phyloP scores from a whole-genome alignment of 2,329 filamentous ascomycete genomes.

The Exophiala aquamarina region DNA sequence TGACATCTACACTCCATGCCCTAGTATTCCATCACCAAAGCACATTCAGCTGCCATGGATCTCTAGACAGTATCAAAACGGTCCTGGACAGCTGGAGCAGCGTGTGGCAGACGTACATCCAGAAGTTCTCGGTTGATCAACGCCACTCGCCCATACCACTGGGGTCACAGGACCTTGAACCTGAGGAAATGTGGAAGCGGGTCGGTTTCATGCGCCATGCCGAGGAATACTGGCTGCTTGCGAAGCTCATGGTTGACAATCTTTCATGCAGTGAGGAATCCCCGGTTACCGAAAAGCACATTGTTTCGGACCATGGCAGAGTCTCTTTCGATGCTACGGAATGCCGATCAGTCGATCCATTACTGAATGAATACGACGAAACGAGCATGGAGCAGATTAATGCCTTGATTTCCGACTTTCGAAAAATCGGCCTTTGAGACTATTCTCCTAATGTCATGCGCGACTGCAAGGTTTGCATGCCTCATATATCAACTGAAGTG shows the following conservation, averaged over 20 bases:
- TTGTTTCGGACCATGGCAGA: constrained; percentile 3
- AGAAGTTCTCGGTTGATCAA: not conserved
- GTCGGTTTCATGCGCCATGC: constrained; percentile 36
- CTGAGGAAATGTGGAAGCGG: constrained; percentile 36
- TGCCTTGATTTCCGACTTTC: constrained; percentile 38
- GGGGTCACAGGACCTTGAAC: constrained; percentile 14
- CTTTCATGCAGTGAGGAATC: constrained; percentile 15
- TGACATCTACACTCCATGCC: constrained; percentile 31
- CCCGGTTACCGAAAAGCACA: not conserved
- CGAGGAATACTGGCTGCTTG: constrained; percentile 39
- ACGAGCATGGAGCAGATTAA: constrained; percentile 43
- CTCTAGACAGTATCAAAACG: constrained; percentile 33
- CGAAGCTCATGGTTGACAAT: constrained; percentile 33
- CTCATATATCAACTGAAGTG: too few relatives aligned
- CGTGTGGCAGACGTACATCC: constrained; percentile 27
- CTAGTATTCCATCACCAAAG: constrained; percentile 41
- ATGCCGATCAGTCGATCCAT: constrained; percentile 27
- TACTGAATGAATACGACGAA: constrained; percentile 39
- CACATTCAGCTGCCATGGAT: constrained; percentile 30
- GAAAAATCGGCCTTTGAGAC: constrained; percentile 25
- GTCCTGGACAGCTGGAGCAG: constrained; percentile 27
- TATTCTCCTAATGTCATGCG: too few relatives aligned
- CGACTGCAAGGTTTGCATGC: too few relatives aligned
- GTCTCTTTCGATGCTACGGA: too few relatives aligned
- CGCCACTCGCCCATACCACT: constrained; percentile 15